A percentile compares a stretch with the other conserved stretches of the same genome.
phyloP scores from a whole-genome alignment of 1,284 basidiomycete species.

The Apiotrichum siamense region DNA sequence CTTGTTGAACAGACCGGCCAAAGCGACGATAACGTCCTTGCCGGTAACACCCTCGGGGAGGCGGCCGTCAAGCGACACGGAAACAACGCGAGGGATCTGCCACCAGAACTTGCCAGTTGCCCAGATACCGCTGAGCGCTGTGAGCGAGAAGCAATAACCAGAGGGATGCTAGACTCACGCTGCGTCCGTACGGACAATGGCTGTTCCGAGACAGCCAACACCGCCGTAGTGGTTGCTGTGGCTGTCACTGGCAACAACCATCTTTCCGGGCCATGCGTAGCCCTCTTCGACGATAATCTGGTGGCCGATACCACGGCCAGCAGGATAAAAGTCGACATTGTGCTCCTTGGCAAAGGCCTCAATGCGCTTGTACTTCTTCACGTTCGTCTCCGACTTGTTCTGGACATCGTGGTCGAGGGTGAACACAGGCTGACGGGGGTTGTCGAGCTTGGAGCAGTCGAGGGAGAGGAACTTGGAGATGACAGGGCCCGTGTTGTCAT shows the following conservation, averaged over 20 bases:
- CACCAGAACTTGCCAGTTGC: slow-evolving; percentile 99
- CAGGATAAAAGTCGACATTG: slow-evolving; percentile 91
- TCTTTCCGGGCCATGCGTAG: slow-evolving; percentile 87
- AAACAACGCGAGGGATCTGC: slow-evolving; percentile 96
- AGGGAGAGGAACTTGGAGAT: slow-evolving; percentile 96
- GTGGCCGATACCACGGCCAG: slow-evolving; percentile 96
- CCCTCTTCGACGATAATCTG: slow-evolving; percentile 93
- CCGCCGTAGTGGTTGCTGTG: slow-evolving; percentile 97
- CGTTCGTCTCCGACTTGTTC: slow-evolving; percentile 89
- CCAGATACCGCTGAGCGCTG: slow-evolving; percentile 72
- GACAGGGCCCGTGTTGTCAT: slow-evolving; percentile 97
- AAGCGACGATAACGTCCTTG: slow-evolving; percentile 96
- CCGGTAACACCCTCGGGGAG: slow-evolving; percentile 88
- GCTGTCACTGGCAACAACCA: slow-evolving; percentile 92
- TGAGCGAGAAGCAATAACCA: background rate
- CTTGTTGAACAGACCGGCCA: slow-evolving; percentile 93
- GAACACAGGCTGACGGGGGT: slow-evolving; percentile 75
- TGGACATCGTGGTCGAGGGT: slow-evolving; percentile 98
- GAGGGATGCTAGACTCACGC: slow-evolving; percentile 28
- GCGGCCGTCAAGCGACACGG: slow-evolving; percentile 80
- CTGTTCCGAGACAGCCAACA: slow-evolving; percentile 93
- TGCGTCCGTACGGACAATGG: slow-evolving; percentile 74
- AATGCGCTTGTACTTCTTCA: slow-evolving; percentile 87
- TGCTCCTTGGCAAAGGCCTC: slow-evolving; percentile 85
- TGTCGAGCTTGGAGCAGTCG: slow-evolving; percentile 77